Percentiles rank a stretch among this genome's conserved stretches.
phyloP scores from a whole-genome alignment of 2,329 filamentous ascomycete genomes.

The Colletotrichum agaves region DNA sequence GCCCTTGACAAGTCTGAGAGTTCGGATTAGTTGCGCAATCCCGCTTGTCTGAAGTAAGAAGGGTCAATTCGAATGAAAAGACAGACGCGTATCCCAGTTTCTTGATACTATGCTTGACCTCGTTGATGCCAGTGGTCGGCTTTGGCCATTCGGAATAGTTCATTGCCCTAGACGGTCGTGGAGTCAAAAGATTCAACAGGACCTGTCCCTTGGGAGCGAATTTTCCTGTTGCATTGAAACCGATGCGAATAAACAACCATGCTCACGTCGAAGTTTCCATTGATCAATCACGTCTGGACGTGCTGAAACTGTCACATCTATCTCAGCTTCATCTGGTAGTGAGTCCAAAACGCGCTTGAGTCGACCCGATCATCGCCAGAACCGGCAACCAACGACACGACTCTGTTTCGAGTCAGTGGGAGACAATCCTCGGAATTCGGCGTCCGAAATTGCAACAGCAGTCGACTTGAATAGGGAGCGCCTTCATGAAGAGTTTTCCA shows the following conservation, averaged over 20 bases:
- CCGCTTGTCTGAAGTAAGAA: too few relatives aligned
- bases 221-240: background rate
- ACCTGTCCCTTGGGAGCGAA: background rate
- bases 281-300: background rate
- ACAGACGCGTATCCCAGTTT: background rate
- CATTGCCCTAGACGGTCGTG: background rate
- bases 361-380: too few relatives aligned
- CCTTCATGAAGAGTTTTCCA: constrained; percentile 7
- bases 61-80: background rate
- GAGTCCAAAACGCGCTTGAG: constrained; percentile 1
- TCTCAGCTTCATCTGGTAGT: rapidly evolving
- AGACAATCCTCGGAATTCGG: background rate
- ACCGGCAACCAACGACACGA: background rate
- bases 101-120: background rate
- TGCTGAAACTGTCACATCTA: background rate
- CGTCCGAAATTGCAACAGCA: background rate
- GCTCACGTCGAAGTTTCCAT: background rate
- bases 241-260: background rate
- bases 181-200: background rate
- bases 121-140: background rate
- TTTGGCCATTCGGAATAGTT: background rate
- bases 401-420: background rate
- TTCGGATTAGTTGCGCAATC: background rate
- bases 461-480: background rate
- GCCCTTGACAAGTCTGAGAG: background rate